Conservation (phyloP, 2,329 filamentous ascomycete species). For the Talaromyces sp. region DNA sequence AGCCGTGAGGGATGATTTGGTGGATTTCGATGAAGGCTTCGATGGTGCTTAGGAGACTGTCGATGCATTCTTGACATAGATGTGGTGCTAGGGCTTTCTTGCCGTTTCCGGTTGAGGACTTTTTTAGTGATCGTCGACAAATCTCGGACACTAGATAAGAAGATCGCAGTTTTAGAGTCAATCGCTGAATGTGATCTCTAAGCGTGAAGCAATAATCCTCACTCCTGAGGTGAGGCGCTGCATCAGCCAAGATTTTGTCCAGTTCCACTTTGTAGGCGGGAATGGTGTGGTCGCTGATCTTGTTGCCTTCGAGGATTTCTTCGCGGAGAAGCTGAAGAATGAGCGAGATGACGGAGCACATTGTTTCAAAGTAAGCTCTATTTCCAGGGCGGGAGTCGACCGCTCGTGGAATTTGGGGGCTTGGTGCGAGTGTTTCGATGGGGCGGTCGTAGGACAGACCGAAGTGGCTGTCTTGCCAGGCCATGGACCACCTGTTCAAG, state of each 20-base stretch:
- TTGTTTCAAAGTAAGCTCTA: constrained; percentile 57
- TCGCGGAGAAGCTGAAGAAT: constrained; percentile 60
- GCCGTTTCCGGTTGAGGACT: constrained; percentile 40
- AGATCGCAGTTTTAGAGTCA: constrained; percentile 60
- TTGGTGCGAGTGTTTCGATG: constrained; percentile 55
- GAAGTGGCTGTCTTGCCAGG: constrained; percentile 64
- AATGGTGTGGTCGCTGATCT: constrained; percentile 55
- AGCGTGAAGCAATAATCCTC: constrained; percentile 42
- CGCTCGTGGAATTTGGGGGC: constrained; percentile 51
- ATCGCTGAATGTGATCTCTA: constrained; percentile 58
- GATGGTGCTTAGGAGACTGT: constrained; percentile 56
- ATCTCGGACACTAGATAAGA: constrained; percentile 64
- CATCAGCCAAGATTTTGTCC: constrained; percentile 56
- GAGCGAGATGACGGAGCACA: constrained; percentile 56
- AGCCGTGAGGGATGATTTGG: constrained; percentile 41
- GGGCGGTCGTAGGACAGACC: constrained; percentile 63
- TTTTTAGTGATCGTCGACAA: constrained; percentile 60
- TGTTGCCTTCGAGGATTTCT: constrained; percentile 53
- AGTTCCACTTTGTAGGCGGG: constrained; percentile 58
- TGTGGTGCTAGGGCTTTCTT: constrained; percentile 28
- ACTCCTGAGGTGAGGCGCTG: constrained; percentile 57
- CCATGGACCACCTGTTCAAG: constrained; percentile 56
- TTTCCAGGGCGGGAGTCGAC: constrained; percentile 51
- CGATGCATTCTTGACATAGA: constrained; percentile 56
- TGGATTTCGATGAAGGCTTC: constrained; percentile 61